Base-by-base conservation (phyloP, 768 basidiomycete genomes). In the Chlorophyllum brunneum region DNA sequence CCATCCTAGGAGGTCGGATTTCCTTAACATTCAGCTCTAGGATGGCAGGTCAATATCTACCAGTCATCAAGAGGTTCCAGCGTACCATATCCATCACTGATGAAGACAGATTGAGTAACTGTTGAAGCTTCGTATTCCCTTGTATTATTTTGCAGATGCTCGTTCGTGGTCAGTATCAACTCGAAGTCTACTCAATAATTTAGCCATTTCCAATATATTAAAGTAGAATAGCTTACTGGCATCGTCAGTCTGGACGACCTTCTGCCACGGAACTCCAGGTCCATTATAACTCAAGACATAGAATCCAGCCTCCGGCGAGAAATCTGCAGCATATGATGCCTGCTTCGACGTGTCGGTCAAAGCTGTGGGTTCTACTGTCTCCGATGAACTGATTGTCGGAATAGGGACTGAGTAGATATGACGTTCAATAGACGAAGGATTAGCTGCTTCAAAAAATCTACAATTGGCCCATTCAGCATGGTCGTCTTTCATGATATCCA, bases 391-490 rank as follows among this genome's bases (percentile, higher is more conserved):
- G 38, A 66, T 64, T 47, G 70, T 70, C 6, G 93, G 86, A n/a
- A 98, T 70, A 2, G 82, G 70, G 5, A 89, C 79, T 5, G 88
- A 83, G 67, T 86, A 97, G 30, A 99, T 65, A 62, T 95, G 89
- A 18, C 95, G 82, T 59, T 92, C 83, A 11, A 80, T 84, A 4
- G 91, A 88, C 0, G 83, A 82, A 10, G 92, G 88, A 54, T 82
- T 85, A 6, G 95, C 89, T 10, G 91, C 92, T 60, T 83, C 73
- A 68, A 95, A 95, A 70, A 97, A 98, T 36, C 92, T 95, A 63
- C 29, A 60, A 43, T n/a, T 42, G 22, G 45, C 49, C 18, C 51
- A 55, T 29, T 29, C 27, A 24, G 27, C 10, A 44, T 2, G 37
- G 38, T 56, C 9, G 26, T 26, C 54, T 31, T 26, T 11, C 22